Base-by-base conservation (phyloP, 2,329 filamentous ascomycete species). In the Penicillium brasilianum region DNA sequence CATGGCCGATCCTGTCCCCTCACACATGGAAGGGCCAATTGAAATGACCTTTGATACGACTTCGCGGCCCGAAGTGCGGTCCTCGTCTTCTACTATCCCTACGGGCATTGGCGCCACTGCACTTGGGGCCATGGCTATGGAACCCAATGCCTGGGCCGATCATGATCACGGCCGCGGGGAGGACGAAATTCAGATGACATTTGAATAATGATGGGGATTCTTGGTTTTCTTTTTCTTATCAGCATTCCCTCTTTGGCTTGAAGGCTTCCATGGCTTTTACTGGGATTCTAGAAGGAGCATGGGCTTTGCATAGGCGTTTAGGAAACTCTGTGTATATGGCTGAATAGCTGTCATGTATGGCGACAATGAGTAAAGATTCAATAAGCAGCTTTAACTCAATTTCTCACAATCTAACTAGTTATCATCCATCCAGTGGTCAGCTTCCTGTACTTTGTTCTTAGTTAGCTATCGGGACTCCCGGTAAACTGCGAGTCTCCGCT, bases 111-210 rank as follows among this genome's bases (percentile, higher is more conserved):
- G 73, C 4, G 61, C 64, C 9, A 67, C 68, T 36, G 61, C 68
- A 10, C 39, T 75, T 16, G 68, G 71, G 34, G 70, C 70, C 22
- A 68, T 78, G 59, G 72, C 71, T 32, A 53, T 80, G 5, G 78
- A 79, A 67, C 77, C 75, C 43, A 94, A 83, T 85, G 84, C 90
- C 1, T 94, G 91, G 91, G 88, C 85, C 3, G 89, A 87, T 60
- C 82, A 87, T 49, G 88, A 91, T 32, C 39, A 58, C 48, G 85
- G 89, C 32, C 77, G 78, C 28, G 57, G 90, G 78, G 88, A 92
- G 75, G 87, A 87, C 73, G 90, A 92, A 76, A 90, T 94, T 65
- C 84, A 86, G 34, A 90, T 94, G 89, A 92, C 89, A 64, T 94
- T 94, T 85, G 91, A 89, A 76, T 91, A 80, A 79, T 65, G 62